phyloP scores from a whole-genome alignment of 805 yeast species.

The Kodamaea lidongshanica region DNA sequence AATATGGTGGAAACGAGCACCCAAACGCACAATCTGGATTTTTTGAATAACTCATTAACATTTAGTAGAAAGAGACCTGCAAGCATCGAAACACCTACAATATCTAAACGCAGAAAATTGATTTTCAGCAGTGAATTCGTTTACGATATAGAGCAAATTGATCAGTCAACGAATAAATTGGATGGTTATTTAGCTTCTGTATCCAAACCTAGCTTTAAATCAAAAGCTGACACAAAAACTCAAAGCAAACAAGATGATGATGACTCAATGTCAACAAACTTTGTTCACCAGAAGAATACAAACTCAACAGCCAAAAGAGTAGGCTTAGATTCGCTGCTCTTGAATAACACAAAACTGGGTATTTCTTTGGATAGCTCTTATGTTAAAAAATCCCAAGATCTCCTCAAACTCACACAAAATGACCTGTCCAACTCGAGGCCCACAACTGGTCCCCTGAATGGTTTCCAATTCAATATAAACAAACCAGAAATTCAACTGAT shows the following conservation, averaged over 20 bases:
- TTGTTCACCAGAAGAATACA: constrained; percentile 1
- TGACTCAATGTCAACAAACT: constrained; percentile 3
- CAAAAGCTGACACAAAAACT: not conserved
- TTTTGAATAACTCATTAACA: constrained; percentile 22
- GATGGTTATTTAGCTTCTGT: constrained; percentile 32
- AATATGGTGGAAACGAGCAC: constrained; percentile 37
- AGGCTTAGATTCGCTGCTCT: constrained; percentile 16
- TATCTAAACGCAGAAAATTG: constrained; percentile 19
- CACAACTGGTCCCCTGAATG: constrained; percentile 27
- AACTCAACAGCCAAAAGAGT: constrained; percentile 13
- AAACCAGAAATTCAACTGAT: constrained; percentile 22
- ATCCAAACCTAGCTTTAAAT: constrained; percentile 25
- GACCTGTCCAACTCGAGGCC: not conserved
- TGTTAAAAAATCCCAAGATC: constrained; percentile 18
- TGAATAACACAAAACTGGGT: constrained; percentile 11
- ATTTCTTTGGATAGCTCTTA: constrained; percentile 24
- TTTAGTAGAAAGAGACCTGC: constrained; percentile 16
- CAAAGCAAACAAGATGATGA: constrained; percentile 2
- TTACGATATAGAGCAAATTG: constrained; percentile 23
- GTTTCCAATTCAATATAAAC: constrained; percentile 31
- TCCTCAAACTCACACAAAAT: constrained; percentile 29
- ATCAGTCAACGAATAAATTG: constrained; percentile 14
- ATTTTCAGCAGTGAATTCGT: constrained; percentile 30
- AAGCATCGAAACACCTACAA: constrained; percentile 8
- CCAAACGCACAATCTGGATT: constrained; percentile 32